A percentile compares a stretch with the other conserved stretches of the same genome.
These are phyloP conservation scores for Calonectria fujianensis DNA, from an alignment of 2,329 filamentous ascomycete species.

Conservation along the genomic window DNA sequence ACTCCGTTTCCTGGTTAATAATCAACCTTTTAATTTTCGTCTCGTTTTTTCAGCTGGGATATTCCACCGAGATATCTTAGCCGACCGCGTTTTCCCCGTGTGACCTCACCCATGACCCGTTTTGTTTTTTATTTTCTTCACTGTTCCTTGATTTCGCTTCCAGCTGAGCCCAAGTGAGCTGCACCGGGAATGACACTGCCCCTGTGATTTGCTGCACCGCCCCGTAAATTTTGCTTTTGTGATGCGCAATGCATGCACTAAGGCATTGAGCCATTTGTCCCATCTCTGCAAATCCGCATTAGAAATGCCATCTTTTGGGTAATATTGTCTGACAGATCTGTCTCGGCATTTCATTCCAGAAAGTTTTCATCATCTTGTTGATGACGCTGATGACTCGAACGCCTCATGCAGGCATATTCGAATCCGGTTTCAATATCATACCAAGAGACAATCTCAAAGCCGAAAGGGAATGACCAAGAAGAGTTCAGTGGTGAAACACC, in stretches of 20 bases:
- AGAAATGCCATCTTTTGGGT: not conserved
- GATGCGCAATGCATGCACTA: not conserved
- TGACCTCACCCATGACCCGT: not conserved
- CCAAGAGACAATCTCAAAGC: not conserved
- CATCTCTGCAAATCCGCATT: not conserved
- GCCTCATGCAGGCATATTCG: not conserved
- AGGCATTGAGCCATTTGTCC: not conserved
- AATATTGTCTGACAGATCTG: not conserved
- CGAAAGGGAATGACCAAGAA: not conserved
- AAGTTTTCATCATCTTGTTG: not conserved
- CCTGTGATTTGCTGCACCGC: not conserved
- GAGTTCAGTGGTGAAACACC: not conserved
- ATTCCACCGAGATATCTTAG: not conserved
- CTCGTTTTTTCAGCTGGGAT: not conserved
- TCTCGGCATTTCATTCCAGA: not conserved
- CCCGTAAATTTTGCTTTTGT: conserved; percentile 1
- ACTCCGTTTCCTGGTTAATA: not conserved
- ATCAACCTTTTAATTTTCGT: not conserved
- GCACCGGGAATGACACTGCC: not conserved
- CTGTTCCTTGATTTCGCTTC: not conserved
- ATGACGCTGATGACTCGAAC: not conserved
- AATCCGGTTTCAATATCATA: not conserved
- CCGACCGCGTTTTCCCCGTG: not conserved
- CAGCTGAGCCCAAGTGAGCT: not conserved
- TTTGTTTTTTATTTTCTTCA: not conserved